Conservation (phyloP, 345 rosid genomes). For the Schrenkiella parvula region DNA sequence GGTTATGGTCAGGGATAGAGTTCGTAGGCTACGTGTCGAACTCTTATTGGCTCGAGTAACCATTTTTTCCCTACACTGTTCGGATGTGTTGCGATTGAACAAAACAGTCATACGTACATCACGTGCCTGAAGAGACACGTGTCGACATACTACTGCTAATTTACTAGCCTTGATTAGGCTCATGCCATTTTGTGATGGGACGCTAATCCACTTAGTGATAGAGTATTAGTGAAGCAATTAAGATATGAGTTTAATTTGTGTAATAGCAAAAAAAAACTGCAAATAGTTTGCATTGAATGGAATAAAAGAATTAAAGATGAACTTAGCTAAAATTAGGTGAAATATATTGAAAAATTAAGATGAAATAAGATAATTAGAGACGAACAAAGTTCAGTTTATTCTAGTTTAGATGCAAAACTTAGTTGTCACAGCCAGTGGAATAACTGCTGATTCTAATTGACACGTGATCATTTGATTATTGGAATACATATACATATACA, state of each 20-base stretch:
- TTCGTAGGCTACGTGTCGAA: conserved; percentile 16
- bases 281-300: not conserved
- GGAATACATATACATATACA: no score
- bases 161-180: not conserved
- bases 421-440: no score
- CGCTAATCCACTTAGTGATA: not conserved
- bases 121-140: conserved; percentile 2
- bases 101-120: conserved; percentile 9
- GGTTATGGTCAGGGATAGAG: conserved; percentile 6
- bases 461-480: no score
- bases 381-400: not conserved
- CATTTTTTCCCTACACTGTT: not conserved
- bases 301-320: not conserved
- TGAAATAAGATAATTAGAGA: not conserved
- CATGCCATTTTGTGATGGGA: not conserved
- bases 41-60: not conserved
- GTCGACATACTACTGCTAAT: not conserved
- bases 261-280: not conserved
- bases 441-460: no score
- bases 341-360: no score
- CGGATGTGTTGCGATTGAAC: conserved; percentile 5
- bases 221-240: not conserved
- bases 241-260: not conserved
- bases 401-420: no score
- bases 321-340: no score